Evolutionary conservation across 441 rosid genomes (phyloP).

Genomic region (Euphorbia schlechtendalii): DNA sequence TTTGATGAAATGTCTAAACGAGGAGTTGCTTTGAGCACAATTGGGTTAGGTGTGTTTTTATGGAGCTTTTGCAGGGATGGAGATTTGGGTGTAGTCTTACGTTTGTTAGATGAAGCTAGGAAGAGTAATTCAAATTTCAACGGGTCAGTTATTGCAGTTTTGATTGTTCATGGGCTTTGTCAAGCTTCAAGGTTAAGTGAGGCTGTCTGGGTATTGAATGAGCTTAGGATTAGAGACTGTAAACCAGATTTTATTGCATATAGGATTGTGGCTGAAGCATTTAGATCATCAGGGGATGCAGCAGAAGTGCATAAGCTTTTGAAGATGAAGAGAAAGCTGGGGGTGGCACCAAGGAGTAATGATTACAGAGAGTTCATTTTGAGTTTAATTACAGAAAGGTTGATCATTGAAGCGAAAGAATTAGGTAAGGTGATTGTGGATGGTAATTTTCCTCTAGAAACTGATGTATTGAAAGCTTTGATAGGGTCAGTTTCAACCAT

Average conservation of each 20-base stretch:
- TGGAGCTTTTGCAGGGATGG: constrained; percentile 44
- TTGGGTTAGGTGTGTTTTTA: constrained; percentile 71
- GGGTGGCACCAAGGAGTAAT: constrained; percentile 74
- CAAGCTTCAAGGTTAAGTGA: constrained; percentile 48
- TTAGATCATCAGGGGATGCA: constrained; percentile 40
- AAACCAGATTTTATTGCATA: constrained; percentile 92
- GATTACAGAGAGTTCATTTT: constrained; percentile 63
- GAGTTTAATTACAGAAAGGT: constrained; percentile 49
- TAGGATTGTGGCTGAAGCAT: constrained; percentile 70
- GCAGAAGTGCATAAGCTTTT: constrained; percentile 49
- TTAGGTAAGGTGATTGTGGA: constrained; percentile 54
- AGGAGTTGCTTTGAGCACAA: constrained; percentile 44
- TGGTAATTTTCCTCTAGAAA: constrained; percentile 70
- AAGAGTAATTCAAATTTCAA: constrained; percentile 30
- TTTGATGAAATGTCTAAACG: constrained; percentile 54
- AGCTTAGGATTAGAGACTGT: constrained; percentile 57
- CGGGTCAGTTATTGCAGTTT: constrained; percentile 62
- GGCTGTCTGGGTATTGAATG: constrained; percentile 55
- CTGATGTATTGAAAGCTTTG: constrained; percentile 57
- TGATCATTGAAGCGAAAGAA: constrained; percentile 56
- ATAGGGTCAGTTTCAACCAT: constrained; percentile 62
- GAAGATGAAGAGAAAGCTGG: constrained; percentile 86
- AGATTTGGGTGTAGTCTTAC: constrained; percentile 35
- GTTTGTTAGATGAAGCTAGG: constrained; percentile 45
- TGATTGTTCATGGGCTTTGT: constrained; percentile 73